Conservation (phyloP, 495 filamentous ascomycete species). For the Alectoria sarmentosa region DNA sequence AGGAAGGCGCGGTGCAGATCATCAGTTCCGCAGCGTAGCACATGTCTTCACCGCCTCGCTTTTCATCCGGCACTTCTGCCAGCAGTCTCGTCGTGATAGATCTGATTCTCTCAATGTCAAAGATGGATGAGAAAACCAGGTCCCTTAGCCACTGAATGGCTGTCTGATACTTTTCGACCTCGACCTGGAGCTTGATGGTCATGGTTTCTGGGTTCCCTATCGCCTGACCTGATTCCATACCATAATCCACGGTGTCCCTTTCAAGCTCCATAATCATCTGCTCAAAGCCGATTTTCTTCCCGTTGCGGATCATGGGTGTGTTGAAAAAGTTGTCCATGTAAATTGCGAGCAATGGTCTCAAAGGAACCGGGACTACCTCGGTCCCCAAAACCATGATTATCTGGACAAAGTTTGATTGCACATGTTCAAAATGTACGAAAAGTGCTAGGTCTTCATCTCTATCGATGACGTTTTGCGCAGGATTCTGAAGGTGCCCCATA, state of each 20-base stretch:
- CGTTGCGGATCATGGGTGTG: constrained; percentile 73
- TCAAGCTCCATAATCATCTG: constrained; percentile 84
- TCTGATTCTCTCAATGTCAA: constrained; percentile 73
- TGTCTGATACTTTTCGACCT: constrained; percentile 77
- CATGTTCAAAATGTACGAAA: constrained; percentile 96
- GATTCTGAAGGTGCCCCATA: constrained; percentile 57
- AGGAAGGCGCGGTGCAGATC: constrained; percentile 66
- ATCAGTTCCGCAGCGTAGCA: constrained; percentile 67
- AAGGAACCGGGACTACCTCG: constrained; percentile 58
- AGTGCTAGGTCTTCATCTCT: constrained; percentile 59
- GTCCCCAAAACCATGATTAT: constrained; percentile 73
- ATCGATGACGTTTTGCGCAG: constrained; percentile 72
- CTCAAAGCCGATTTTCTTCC: constrained; percentile 77
- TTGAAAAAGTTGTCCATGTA: constrained; percentile 93
- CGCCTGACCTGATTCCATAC: constrained; percentile 54
- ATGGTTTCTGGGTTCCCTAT: constrained; percentile 76
- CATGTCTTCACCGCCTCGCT: constrained; percentile 81
- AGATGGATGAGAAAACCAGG: constrained; percentile 81
- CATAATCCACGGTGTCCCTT: constrained; percentile 80
- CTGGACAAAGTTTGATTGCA: constrained; percentile 83
- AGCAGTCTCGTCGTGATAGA: constrained; percentile 82
- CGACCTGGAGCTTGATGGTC: constrained; percentile 72
- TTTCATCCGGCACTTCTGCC: constrained; percentile 87
- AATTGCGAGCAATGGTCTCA: constrained; percentile 74
- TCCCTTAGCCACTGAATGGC: constrained; percentile 79